Evolutionary conservation across 2,329 filamentous ascomycete species (phyloP).

Genomic region (Scedosporium aurantiacum): DNA sequence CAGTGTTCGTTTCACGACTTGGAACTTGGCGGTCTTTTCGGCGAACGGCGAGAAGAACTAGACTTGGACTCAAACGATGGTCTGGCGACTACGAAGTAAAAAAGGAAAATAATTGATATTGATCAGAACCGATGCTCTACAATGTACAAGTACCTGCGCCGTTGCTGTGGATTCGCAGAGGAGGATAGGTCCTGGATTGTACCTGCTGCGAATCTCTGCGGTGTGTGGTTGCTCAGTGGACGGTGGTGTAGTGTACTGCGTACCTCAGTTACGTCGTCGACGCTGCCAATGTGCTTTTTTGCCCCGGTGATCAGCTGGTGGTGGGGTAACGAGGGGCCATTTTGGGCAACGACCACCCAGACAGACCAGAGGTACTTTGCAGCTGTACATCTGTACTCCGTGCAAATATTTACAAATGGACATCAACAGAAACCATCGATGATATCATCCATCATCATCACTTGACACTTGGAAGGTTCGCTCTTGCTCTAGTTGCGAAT

Average conservation of each 20-base stretch:
- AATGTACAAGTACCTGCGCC: not conserved
- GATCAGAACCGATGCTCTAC: not conserved
- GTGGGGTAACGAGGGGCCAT: not conserved
- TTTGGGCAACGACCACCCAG: too few species aligned
- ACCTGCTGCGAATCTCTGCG: not conserved
- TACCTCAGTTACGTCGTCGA: not conserved
- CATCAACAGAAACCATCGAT: too few species aligned
- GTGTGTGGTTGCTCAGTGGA: constrained; percentile 4
- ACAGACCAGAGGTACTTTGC: not conserved
- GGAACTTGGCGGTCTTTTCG: not conserved
- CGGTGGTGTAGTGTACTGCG: too few species aligned
- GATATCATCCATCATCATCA: too few species aligned
- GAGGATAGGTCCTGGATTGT: not conserved
- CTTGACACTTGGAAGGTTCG: too few species aligned
- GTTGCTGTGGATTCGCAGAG: not conserved
- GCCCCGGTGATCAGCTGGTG: constrained; percentile 5
- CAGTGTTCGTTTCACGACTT: not conserved
- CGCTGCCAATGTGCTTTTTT: not conserved
- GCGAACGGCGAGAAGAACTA: not conserved
- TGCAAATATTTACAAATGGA: too few species aligned
- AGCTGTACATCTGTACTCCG: too few species aligned
- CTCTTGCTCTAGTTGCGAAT: too few species aligned
- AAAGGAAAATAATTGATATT: not conserved
- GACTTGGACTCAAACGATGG: not conserved
- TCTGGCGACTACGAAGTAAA: not conserved